Evolutionary conservation across 805 yeast genomes (phyloP).

Genomic region (Teunomyces lycoperdinae): DNA sequence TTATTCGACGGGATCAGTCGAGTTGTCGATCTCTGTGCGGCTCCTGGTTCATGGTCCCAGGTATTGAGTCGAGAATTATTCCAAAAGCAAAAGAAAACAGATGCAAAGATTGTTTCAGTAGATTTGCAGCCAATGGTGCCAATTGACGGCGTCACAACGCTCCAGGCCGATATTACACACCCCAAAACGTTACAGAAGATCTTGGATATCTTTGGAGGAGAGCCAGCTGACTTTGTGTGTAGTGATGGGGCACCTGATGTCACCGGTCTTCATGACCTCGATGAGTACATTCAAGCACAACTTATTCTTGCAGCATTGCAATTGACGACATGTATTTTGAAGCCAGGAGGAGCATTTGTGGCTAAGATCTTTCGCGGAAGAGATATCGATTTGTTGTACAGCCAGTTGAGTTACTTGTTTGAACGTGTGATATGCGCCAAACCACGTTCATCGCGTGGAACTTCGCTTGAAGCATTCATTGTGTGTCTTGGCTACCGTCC

Average conservation of each 20-base stretch:
- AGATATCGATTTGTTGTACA: conserved; percentile 88
- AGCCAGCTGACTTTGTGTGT: conserved; percentile 91
- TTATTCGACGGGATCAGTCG: conserved; percentile 69
- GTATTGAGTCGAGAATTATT: conserved; percentile 74
- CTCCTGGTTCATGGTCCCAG: conserved; percentile 98
- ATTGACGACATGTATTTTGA: conserved; percentile 81
- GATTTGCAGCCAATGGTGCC: conserved; percentile 98
- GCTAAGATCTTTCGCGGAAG: conserved; percentile 97
- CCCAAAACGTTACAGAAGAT: conserved; percentile 81
- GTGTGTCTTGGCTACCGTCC: conserved; percentile 90
- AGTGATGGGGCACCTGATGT: conserved; percentile 99
- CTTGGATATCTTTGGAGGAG: conserved; percentile 80
- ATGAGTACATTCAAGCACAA: conserved; percentile 96
- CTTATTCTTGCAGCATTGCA: conserved; percentile 87
- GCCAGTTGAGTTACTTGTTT: conserved; percentile 86
- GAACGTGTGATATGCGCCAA: conserved; percentile 91
- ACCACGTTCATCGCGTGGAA: conserved; percentile 92
- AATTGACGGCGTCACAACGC: conserved; percentile 80
- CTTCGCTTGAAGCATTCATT: conserved; percentile 89
- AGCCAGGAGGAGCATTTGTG: conserved; percentile 89
- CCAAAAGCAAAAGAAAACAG: conserved; percentile 33
- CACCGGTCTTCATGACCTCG: conserved; percentile 93
- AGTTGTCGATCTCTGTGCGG: conserved; percentile 97
- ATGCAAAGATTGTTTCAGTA: conserved; percentile 83
- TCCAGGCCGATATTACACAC: conserved; percentile 97